phyloP scores from a whole-genome alignment of 768 basidiomycete species.

The Lyophyllum semitale region DNA sequence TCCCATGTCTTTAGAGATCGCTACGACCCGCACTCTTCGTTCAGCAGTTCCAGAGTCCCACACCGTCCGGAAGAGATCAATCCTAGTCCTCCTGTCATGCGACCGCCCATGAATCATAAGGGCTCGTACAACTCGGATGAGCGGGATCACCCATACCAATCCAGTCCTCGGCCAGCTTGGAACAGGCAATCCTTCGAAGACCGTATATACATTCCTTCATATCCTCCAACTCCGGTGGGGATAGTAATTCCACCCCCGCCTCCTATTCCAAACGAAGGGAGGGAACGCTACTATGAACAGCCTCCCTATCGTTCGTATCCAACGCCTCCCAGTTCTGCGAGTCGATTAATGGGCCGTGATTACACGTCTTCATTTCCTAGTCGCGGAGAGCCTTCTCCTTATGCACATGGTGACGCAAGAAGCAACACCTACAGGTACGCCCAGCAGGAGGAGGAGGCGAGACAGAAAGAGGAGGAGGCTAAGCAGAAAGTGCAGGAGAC shows the following conservation, averaged over 20 bases:
- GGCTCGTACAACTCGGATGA: slow-evolving; percentile 20
- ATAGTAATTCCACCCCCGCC: slow-evolving; percentile 10
- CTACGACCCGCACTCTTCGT: slow-evolving; percentile 8
- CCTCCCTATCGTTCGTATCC: slow-evolving; percentile 14
- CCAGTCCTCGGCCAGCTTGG: slow-evolving; percentile 20
- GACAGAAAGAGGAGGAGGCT: no score
- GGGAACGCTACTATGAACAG: slow-evolving; percentile 14
- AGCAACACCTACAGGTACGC: slow-evolving; percentile 22
- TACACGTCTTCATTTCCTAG: slow-evolving; percentile 7
- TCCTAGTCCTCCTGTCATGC: slow-evolving; percentile 1
- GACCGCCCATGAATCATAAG: slow-evolving; percentile 16
- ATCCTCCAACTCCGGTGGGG: slow-evolving; percentile 2
- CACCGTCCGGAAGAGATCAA: slow-evolving; percentile 11
- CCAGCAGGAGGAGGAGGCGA: slow-evolving; percentile 20
- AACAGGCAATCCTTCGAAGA: slow-evolving; percentile 28
- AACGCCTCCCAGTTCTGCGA: slow-evolving; percentile 19
- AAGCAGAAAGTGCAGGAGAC: no score
- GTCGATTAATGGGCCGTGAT: slow-evolving; percentile 15
- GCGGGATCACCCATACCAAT: slow-evolving; percentile 12
- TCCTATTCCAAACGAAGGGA: slow-evolving; percentile 15
- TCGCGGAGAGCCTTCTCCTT: slow-evolving; percentile 5
- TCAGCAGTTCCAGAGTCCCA: slow-evolving; percentile 5
- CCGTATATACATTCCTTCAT: slow-evolving; percentile 11
- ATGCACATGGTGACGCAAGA: slow-evolving; percentile 11
- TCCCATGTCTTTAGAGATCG: slow-evolving; percentile 6